Evolutionary conservation across 2,329 filamentous ascomycete species (phyloP).

Genomic region (Penicillium nordicum): DNA sequence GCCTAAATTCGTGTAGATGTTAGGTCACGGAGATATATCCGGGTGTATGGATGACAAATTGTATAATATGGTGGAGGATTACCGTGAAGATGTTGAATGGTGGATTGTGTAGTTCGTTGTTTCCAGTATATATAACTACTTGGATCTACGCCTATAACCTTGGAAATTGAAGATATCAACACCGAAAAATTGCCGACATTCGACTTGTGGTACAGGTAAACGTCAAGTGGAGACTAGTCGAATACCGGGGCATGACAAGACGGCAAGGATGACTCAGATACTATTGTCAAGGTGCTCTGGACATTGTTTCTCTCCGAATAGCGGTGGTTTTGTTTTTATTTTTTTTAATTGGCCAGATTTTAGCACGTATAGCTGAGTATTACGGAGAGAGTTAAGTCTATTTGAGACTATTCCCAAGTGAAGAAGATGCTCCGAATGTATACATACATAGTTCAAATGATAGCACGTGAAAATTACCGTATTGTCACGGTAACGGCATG

Average conservation of each 20-base stretch:
- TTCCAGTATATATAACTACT: background rate
- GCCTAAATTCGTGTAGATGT: slow-evolving; percentile 14
- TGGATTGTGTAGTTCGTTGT: background rate
- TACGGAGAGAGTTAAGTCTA: background rate
- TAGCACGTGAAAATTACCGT: slow-evolving; percentile 24
- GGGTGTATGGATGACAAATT: background rate
- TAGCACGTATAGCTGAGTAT: background rate
- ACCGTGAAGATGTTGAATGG: background rate
- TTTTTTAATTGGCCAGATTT: background rate
- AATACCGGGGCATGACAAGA: slow-evolving; percentile 28
- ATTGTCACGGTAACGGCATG: slow-evolving; percentile 18
- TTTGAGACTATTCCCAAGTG: background rate
- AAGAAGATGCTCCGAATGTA: background rate
- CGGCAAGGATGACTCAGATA: slow-evolving; percentile 19
- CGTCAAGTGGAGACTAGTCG: slow-evolving; percentile 15
- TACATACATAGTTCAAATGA: background rate
- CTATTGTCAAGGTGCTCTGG: background rate
- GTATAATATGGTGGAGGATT: background rate
- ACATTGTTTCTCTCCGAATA: background rate
- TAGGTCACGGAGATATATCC: background rate
- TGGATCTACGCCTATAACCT: background rate
- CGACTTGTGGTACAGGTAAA: too few relatives aligned
- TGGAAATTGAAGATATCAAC: background rate
- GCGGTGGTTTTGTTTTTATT: too few relatives aligned
- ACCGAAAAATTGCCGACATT: background rate